A percentile compares a stretch with the other conserved stretches of the same genome.
phyloP scores from a whole-genome alignment of 179 eudicot species.

The Nepenthes alata region DNA sequence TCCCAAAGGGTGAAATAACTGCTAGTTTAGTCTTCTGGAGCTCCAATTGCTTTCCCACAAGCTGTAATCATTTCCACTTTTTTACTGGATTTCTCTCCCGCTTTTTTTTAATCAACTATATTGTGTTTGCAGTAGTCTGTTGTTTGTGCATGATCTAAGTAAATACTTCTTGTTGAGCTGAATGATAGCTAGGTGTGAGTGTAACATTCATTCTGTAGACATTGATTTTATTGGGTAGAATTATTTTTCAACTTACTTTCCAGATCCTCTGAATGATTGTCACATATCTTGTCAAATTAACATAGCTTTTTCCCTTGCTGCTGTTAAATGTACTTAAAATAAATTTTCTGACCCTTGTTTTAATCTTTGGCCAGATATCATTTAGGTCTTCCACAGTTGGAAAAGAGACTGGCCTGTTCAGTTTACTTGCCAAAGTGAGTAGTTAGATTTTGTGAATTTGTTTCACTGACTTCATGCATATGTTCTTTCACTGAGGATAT shows the following conservation, averaged over 20 bases:
- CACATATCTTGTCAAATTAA: background rate
- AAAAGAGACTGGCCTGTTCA: constrained; percentile 28
- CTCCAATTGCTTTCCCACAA: no score
- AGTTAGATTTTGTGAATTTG: background rate
- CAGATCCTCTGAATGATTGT: background rate
- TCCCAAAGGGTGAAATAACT: no score
- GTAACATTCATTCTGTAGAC: no score
- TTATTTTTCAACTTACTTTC: background rate
- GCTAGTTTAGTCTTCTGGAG: no score
- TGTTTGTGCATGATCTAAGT: no score
- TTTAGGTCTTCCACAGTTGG: constrained; percentile 29
- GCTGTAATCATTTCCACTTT: no score
- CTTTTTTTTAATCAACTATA: no score
- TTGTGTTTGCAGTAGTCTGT: no score
- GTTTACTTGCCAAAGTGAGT: constrained; percentile 40
- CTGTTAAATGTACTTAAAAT: background rate
- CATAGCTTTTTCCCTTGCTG: background rate
- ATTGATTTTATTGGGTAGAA: background rate
- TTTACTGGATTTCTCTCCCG: no score
- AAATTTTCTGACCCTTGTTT: constrained; percentile 6
- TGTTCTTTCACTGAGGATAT: background rate
- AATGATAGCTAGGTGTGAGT: no score
- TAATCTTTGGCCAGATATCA: constrained; percentile 28
- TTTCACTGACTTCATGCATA: background rate
- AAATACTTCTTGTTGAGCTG: no score